Evolutionary conservation across 1,284 basidiomycete species (phyloP).

Genomic region (Moesziomyces parantarcticus): DNA sequence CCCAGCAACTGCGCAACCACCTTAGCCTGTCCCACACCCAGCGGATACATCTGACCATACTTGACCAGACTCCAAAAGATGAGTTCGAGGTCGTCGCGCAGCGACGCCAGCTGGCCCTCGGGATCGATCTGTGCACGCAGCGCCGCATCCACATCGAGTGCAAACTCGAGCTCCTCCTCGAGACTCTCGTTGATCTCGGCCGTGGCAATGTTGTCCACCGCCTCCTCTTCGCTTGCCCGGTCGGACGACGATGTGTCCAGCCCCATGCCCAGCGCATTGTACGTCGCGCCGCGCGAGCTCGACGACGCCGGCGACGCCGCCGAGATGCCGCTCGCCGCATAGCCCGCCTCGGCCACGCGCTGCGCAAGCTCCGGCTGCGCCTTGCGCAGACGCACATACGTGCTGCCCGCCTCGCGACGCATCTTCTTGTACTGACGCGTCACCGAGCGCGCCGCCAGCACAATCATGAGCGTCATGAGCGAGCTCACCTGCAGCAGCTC

Average conservation of each 20-base stretch:
- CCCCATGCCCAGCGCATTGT: constrained; percentile 26
- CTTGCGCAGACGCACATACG: constrained; percentile 25
- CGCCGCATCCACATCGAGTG: constrained; percentile 26
- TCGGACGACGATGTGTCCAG: constrained; percentile 27
- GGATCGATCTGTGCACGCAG: constrained; percentile 43
- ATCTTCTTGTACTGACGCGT: constrained; percentile 44
- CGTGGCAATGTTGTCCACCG: constrained; percentile 16
- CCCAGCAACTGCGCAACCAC: constrained; percentile 48
- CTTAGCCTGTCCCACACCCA: constrained; percentile 46
- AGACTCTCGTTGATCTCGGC: constrained; percentile 20
- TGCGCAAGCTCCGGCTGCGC: constrained; percentile 23
- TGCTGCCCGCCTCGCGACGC: constrained; percentile 28
- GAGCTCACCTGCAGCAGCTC: constrained; percentile 39
- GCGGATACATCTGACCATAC: constrained; percentile 46
- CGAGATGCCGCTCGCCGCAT: constrained; percentile 6
- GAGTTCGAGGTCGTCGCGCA: constrained; percentile 47
- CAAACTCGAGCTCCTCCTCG: constrained; percentile 45
- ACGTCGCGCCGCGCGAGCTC: constrained; percentile 17
- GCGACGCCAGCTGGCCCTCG: constrained; percentile 17
- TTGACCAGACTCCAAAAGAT: constrained; percentile 52
- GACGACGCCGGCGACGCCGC: constrained; percentile 9
- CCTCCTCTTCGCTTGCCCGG: constrained; percentile 29
- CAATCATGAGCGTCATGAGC: constrained; percentile 46
- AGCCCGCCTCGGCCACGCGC: constrained; percentile 22
- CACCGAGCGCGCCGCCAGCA: constrained; percentile 33